Percentiles rank a stretch among this genome's conserved stretches.
Evolutionary conservation across 2,329 filamentous ascomycete genomes (phyloP).

Genomic region (Botrytis pseudocinerea): DNA sequence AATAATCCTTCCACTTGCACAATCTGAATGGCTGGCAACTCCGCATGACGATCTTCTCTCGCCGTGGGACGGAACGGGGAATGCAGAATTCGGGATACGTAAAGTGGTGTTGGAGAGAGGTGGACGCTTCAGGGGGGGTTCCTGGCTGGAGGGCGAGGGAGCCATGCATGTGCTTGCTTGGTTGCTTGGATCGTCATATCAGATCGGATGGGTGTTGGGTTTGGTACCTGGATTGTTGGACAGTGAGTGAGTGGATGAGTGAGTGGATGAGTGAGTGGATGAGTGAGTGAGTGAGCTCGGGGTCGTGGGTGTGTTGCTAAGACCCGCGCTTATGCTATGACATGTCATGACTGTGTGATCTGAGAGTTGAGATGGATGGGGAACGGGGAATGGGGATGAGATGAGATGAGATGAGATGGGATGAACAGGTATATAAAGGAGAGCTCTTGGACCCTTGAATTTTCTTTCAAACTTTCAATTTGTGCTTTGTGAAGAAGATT

Average conservation of each 20-base stretch:
- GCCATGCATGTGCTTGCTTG: background rate
- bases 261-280: too few species aligned
- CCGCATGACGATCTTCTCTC: too few species aligned
- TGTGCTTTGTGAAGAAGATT: background rate
- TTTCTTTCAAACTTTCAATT: too few species aligned
- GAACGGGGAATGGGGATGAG: background rate
- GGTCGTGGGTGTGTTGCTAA: background rate
- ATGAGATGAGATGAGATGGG: background rate
- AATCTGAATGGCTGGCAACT: too few species aligned
- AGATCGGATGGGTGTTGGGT: too few species aligned
- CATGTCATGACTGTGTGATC: background rate
- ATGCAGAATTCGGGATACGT: background rate
- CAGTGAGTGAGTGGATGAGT: too few species aligned
- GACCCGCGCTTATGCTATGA: background rate
- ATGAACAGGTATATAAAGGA: constrained; percentile 6
- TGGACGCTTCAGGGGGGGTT: background rate
- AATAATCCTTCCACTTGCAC: too few species aligned
- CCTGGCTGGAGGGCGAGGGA: background rate
- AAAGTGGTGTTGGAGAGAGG: background rate
- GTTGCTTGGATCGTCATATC: too few species aligned
- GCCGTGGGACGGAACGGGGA: too few species aligned
- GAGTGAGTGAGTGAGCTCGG: too few species aligned
- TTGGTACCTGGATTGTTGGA: background rate
- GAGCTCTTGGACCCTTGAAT: background rate
- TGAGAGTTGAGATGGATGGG: background rate